Base-by-base conservation (phyloP, 306 rosid genomes). In the Quercus cerris region DNA sequence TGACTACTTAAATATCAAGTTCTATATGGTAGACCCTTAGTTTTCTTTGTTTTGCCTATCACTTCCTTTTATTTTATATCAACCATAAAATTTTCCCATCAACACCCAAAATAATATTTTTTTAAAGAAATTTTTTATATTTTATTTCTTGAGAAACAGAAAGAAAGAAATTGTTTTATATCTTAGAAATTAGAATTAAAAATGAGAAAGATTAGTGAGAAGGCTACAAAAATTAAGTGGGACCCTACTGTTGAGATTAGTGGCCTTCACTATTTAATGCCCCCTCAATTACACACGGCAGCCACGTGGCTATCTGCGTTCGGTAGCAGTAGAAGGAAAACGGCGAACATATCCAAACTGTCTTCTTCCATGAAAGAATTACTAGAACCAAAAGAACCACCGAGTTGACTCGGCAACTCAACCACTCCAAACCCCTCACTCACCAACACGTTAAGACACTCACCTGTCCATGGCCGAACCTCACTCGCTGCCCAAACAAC, bases 361-460 rank as follows among this genome's bases (percentile, higher is more conserved):
- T 57, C 72, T 30, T 54, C 72, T 19, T 38, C 80, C 73, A 12
- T 30, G 13, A 33, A 61, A 2, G 49, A 9, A 59, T 12, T 0
- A 9, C 20, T 6, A 7, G 10, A 3, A 1, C 27, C 13, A 27
- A 41, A 4, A 17, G 18, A 22, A 22, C 69, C 28, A 22, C 69
- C 28, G 18, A 52, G 56, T 77, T 31, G 76, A 71, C 70, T 30
- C 27, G 71, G 78, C 22, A 81, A 41, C 83, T 78, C 89, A 38
- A 56, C 52, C 41, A 83, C 59, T 67, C 61, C 56, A 70, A 86
- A 83, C 4, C 87, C 89, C 25, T 75, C 49, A 46, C 23, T 73
- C 22, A n/a, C 41, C n/a, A 83, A 81, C 75, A 74, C 87, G 19
- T 55, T 52, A 18, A 86, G 61, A 76, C 81, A 86, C 72, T 83